Evolutionary conservation across 805 yeast species (phyloP).

Genomic region (Nakazawaea laoshanensis): DNA sequence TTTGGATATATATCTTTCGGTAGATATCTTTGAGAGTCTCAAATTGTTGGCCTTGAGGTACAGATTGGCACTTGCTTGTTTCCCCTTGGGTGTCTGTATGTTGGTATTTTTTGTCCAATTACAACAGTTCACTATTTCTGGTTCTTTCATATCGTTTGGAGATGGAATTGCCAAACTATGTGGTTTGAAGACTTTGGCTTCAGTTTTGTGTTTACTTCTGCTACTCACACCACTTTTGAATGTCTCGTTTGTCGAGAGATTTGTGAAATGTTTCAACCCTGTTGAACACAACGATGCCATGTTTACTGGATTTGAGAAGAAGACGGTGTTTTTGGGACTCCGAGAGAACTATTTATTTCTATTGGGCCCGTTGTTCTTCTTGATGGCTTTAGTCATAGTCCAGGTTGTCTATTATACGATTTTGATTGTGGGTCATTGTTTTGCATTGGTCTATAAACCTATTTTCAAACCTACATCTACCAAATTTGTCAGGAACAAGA

Average conservation of each 20-base stretch:
- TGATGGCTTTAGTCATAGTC: slow-evolving; percentile 37
- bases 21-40: slow-evolving; percentile 54
- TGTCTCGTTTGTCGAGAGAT: slow-evolving; percentile 23
- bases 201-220: slow-evolving; percentile 19
- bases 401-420: slow-evolving; percentile 23
- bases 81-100: slow-evolving; percentile 55
- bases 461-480: background rate
- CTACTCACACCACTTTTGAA: slow-evolving; percentile 30
- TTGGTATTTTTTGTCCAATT: slow-evolving; percentile 50
- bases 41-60: slow-evolving; percentile 68
- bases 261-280: slow-evolving; percentile 43
- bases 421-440: slow-evolving; percentile 11
- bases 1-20: slow-evolving; percentile 30
- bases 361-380: slow-evolving; percentile 49
- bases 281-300: slow-evolving; percentile 34
- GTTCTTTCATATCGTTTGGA: slow-evolving; percentile 33
- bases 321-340: slow-evolving; percentile 62
- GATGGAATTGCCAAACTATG: slow-evolving; percentile 35
- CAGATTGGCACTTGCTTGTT: slow-evolving; percentile 63
- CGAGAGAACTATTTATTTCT: slow-evolving; percentile 47
- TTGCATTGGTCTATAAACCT: background rate
- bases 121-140: slow-evolving; percentile 27
- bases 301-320: slow-evolving; percentile 27
- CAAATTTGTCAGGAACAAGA: slow-evolving; percentile 16
- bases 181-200: slow-evolving; percentile 18